These are phyloP conservation scores for Debaryomyces psychrophilus DNA, from an alignment of 1,139 yeast genomes.

Conservation along the genomic window DNA sequence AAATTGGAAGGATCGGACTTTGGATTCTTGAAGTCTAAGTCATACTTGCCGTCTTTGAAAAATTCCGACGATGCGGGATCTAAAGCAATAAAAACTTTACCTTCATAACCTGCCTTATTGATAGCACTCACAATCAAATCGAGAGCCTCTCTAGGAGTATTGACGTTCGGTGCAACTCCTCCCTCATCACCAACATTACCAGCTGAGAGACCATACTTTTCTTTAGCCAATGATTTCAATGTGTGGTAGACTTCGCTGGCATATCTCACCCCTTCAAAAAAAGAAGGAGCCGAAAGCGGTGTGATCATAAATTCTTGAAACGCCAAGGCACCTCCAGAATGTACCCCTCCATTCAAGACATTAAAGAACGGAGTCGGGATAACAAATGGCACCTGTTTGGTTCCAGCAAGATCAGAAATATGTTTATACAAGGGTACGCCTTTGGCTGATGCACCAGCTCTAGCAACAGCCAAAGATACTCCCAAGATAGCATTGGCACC, in stretches of 20 bases:
- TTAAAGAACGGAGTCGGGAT: constrained; percentile 97
- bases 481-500: constrained; percentile 97
- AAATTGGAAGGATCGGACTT: constrained; percentile 85
- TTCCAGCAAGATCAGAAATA: constrained; percentile 70
- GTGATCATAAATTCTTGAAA: constrained; percentile 99
- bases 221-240: constrained; percentile 87
- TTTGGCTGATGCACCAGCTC: constrained; percentile 94
- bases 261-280: constrained; percentile 91
- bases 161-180: constrained; percentile 98
- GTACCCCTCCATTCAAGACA: constrained; percentile 98
- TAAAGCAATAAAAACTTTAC: constrained; percentile 85
- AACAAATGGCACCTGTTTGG: constrained; percentile 66
- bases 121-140: constrained; percentile 88
- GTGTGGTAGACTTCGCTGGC: constrained; percentile 97
- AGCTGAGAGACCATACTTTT: constrained; percentile 93
- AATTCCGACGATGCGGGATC: constrained; percentile 97
- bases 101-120: constrained; percentile 90
- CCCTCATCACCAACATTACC: constrained; percentile 99
- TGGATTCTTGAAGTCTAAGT: constrained; percentile 96
- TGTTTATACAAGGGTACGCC: constrained; percentile 84
- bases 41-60: constrained; percentile 94
- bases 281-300: constrained; percentile 83
- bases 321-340: constrained; percentile 98
- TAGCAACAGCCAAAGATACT: constrained; percentile 90
- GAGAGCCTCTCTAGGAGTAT: constrained; percentile 91